A percentile compares a stretch with the other conserved stretches of the same genome.
These are phyloP conservation scores for Fragilariopsis cylindrus DNA, from an alignment of 108 stramenopile genomes.

Conservation along the genomic window DNA sequence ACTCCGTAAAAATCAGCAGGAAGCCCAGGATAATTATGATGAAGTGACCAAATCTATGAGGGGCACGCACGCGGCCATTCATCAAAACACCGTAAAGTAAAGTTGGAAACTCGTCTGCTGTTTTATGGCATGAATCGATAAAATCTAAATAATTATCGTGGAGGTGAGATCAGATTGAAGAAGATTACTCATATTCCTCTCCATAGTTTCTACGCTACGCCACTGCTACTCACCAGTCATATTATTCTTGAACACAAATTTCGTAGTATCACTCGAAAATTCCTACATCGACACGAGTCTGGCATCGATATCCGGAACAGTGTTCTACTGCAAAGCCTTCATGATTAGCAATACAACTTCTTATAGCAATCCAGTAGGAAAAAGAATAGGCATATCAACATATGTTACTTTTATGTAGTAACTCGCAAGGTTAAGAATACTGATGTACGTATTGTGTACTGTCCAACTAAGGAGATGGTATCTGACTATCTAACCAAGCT, in stretches of 20 bases:
- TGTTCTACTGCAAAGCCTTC: conserved; percentile 33
- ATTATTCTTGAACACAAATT: conserved; percentile 43
- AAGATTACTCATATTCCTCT: neutral
- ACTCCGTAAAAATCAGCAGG: too few species aligned
- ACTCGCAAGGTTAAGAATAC: too few species aligned
- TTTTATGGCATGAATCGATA: conserved; percentile 50
- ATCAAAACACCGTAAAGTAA: conserved; percentile 56
- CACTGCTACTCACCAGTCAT: conserved; percentile 10
- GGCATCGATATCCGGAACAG: conserved; percentile 35
- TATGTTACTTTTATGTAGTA: too few species aligned
- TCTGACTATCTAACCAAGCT: too few species aligned
- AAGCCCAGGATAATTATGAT: too few species aligned
- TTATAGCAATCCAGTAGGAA: too few species aligned
- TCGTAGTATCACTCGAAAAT: conserved; percentile 45
- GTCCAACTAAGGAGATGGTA: too few species aligned
- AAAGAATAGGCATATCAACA: too few species aligned
- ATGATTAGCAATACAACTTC: conserved; percentile 38
- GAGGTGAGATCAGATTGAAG: neutral
- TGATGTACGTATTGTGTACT: too few species aligned
- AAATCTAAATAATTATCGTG: conserved; percentile 24
- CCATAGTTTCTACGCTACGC: neutral
- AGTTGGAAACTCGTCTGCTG: conserved; percentile 44
- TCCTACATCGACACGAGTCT: conserved; percentile 42
- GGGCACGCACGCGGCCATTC: conserved; percentile 22
- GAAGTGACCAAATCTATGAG: too few species aligned